A percentile compares a stretch with the other conserved stretches of the same genome.
Evolutionary conservation across 2,329 filamentous ascomycete species (phyloP).

Genomic region (Diaporthe velutina): DNA sequence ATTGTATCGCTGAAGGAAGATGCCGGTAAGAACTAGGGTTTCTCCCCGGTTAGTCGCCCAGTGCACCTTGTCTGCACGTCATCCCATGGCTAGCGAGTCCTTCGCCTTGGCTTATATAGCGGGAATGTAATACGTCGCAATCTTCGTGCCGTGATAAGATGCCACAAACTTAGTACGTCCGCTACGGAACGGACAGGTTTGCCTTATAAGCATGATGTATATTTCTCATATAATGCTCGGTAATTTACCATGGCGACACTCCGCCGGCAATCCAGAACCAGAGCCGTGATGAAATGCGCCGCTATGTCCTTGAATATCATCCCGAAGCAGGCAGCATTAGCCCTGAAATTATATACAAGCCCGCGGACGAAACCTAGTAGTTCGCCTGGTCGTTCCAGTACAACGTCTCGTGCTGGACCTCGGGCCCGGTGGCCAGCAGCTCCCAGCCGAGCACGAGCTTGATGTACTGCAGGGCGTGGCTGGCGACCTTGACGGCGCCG

Average conservation of each 20-base stretch:
- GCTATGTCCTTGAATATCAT: no score
- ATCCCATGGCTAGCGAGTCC: not conserved
- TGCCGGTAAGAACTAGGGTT: conserved; percentile 68
- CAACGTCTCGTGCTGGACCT: conserved; percentile 61
- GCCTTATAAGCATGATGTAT: not conserved
- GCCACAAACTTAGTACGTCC: not conserved
- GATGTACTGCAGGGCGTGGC: conserved; percentile 70
- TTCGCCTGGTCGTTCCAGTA: conserved; percentile 65
- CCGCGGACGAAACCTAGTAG: conserved; percentile 54
- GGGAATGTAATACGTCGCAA: not conserved
- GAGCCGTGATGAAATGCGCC: not conserved
- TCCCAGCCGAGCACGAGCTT: conserved; percentile 69
- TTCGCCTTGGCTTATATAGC: not conserved
- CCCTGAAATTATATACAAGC: no score
- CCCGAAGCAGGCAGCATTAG: no score
- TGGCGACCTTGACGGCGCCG: conserved; percentile 71
- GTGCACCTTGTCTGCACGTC: not conserved
- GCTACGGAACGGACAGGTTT: no score
- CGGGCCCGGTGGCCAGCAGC: conserved; percentile 65
- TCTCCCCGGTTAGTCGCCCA: not conserved
- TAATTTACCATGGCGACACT: not conserved
- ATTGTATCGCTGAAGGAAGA: conserved; percentile 95
- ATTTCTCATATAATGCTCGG: not conserved
- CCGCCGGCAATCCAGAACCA: no score
- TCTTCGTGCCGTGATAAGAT: not conserved